Conservation (phyloP, 768 basidiomycete species). For the Xerocomellus dryophilus region DNA sequence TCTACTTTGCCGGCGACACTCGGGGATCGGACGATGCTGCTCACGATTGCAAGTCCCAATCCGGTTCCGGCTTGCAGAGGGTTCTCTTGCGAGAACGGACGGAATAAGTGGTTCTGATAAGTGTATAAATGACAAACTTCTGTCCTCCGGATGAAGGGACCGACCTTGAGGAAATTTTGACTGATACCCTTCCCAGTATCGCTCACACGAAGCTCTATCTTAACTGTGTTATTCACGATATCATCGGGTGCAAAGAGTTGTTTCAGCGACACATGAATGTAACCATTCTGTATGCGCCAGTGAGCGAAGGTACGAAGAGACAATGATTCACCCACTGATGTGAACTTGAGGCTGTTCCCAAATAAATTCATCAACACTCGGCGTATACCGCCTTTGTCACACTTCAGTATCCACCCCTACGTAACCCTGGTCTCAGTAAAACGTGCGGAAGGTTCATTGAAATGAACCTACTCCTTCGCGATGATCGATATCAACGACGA, state of each 20-base stretch:
- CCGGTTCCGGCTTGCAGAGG: slow-evolving; percentile 91
- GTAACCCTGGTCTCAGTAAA: slow-evolving; percentile 8
- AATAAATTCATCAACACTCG: slow-evolving; percentile 93
- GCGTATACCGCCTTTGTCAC: slow-evolving; percentile 90
- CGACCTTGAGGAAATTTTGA: slow-evolving; percentile 84
- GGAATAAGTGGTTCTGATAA: slow-evolving; percentile 84
- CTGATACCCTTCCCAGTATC: slow-evolving; percentile 97
- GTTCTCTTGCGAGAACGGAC: slow-evolving; percentile 96
- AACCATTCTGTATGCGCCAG: slow-evolving; percentile 61
- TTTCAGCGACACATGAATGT: slow-evolving; percentile 79
- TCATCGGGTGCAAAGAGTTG: slow-evolving; percentile 60
- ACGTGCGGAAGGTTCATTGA: not conserved
- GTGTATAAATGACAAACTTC: not conserved
- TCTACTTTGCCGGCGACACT: slow-evolving; percentile 90
- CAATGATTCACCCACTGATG: slow-evolving; percentile 49
- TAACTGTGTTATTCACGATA: slow-evolving; percentile 57
- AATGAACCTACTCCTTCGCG: slow-evolving; percentile 54
- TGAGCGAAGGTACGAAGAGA: slow-evolving; percentile 2
- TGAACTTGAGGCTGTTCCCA: slow-evolving; percentile 93
- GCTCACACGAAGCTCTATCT: slow-evolving; percentile 77
- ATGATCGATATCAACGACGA: slow-evolving; percentile 81
- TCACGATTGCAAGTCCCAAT: slow-evolving; percentile 92
- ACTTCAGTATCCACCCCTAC: slow-evolving; percentile 83
- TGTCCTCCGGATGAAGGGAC: slow-evolving; percentile 2
- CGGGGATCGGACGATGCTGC: slow-evolving; percentile 83